Percentiles rank a stretch among this genome's conserved stretches.
These are phyloP conservation scores for Macadamia tetraphylla DNA, from an alignment of 164 flowering plant genomes.

Conservation along the genomic window DNA sequence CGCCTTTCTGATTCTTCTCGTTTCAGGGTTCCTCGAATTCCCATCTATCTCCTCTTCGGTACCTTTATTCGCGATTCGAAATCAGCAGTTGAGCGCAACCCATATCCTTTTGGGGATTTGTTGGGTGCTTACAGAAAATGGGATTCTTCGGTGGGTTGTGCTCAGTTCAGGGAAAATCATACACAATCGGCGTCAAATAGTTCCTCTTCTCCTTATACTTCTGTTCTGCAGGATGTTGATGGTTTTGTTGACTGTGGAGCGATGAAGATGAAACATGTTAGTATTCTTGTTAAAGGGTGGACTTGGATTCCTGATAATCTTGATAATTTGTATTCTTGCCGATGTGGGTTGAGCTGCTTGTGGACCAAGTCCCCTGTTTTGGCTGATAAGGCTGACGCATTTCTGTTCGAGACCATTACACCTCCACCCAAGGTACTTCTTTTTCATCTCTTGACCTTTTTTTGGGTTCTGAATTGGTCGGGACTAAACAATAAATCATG, in stretches of 20 bases:
- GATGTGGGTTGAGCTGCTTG: conserved; percentile 90
- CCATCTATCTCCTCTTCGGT: conserved; percentile 39
- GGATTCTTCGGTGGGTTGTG: conserved; percentile 87
- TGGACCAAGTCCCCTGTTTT: conserved; percentile 93
- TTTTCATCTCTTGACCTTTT: background rate
- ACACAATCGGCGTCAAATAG: conserved; percentile 20
- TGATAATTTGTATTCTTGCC: conserved; percentile 77
- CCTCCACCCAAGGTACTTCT: conserved; percentile 68
- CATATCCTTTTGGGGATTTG: conserved; percentile 61
- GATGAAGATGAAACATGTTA: conserved; percentile 68
- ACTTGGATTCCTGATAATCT: conserved; percentile 99
- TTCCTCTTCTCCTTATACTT: conserved; percentile 29
- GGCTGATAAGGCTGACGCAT: conserved; percentile 86
- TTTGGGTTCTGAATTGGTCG: background rate
- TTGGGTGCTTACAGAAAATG: conserved; percentile 64
- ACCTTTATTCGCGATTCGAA: conserved; percentile 16
- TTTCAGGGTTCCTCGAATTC: conserved; percentile 53
- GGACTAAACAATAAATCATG: background rate
- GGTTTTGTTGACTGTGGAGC: conserved; percentile 39
- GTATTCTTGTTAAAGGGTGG: conserved; percentile 91
- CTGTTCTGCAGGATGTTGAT: conserved; percentile 30
- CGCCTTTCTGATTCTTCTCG: conserved; percentile 47
- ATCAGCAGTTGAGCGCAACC: background rate
- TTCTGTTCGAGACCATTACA: conserved; percentile 78
- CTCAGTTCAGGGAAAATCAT: conserved; percentile 47